phyloP scores from a whole-genome alignment of 1,139 yeast genomes.

The Blastobotrys niveus region DNA sequence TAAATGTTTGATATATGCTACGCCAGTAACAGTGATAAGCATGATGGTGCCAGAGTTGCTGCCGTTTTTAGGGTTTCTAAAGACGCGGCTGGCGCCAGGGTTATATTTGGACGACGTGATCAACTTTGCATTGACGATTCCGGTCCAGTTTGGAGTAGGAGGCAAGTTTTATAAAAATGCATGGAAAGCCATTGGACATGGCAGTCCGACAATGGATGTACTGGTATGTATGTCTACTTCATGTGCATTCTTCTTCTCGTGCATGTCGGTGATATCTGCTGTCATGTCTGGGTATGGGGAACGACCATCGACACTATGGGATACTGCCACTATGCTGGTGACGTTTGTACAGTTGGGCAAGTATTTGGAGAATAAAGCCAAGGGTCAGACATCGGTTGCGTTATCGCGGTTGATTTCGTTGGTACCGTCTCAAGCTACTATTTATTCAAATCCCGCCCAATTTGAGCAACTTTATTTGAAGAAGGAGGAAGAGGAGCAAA shows the following conservation, averaged over 20 bases:
- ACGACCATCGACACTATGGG: slow-evolving; percentile 71
- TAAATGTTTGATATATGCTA: slow-evolving; percentile 48
- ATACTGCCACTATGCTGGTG: slow-evolving; percentile 79
- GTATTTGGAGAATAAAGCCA: slow-evolving; percentile 85
- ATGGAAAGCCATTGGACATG: slow-evolving; percentile 56
- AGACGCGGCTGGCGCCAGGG: slow-evolving; percentile 31
- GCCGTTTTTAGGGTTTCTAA: slow-evolving; percentile 26
- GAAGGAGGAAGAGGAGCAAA: too few relatives aligned
- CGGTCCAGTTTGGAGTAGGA: slow-evolving; percentile 67
- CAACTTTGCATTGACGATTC: slow-evolving; percentile 57
- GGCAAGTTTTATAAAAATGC: slow-evolving; percentile 59
- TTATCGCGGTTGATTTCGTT: slow-evolving; percentile 72
- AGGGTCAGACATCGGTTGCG: slow-evolving; percentile 89
- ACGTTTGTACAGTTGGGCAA: slow-evolving; percentile 83
- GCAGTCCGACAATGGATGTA: slow-evolving; percentile 93
- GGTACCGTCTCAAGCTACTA: slow-evolving; percentile 71
- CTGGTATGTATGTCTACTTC: slow-evolving; percentile 78
- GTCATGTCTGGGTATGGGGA: slow-evolving; percentile 32
- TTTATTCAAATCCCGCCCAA: slow-evolving; percentile 34
- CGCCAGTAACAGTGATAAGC: slow-evolving; percentile 58
- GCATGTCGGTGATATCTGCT: slow-evolving; percentile 49
- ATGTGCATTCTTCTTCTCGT: slow-evolving; percentile 70
- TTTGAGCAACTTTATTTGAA: not conserved
- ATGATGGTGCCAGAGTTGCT: slow-evolving; percentile 40
- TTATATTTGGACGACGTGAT: slow-evolving; percentile 45